Evolutionary conservation across 2,329 filamentous ascomycete species (phyloP), one percentile per base, ranked within the genome.

Genomic region (Pseudogymnoascus sp.): DNA sequence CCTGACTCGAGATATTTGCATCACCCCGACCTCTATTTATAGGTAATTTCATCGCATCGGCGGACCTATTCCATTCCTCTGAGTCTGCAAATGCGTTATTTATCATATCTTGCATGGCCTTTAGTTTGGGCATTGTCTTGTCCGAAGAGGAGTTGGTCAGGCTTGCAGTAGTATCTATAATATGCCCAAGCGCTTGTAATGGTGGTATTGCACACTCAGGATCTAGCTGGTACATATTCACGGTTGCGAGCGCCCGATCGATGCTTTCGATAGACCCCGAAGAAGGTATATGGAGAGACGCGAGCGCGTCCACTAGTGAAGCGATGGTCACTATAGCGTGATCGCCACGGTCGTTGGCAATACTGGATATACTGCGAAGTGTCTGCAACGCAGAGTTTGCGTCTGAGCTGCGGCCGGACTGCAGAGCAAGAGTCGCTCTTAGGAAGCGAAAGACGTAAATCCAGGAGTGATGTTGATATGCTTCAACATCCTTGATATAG

Each of bases 361-460:
- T 78, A 6, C 74, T 75, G 2, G 82, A 77, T 28, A 92, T 85
- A 26, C 81, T 80, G 62, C 83, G 82, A n/a, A 93, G 77, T 67
- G 91, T 88, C 19, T 90, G 87, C 2, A 91, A 75, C 0, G 87
- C 76, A 0, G 86, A 81, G 59, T 84, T 79, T 1, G 80, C 78
- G 64, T 93, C 90, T 11, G 83, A 80, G 9, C 82, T 79, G 47
- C 78, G 83, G 4, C 82, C 79, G 57, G 81, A 79, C 68, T 89
- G 83, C 60, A 91, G 76, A 65, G 88, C 84, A 53, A 92, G 82
- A 0, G 87, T 85, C 0, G 87, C 84, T 67, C 90, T 89, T 13
- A 93, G 76, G 53, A 93, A 85, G 7, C 89, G 85, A 69, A 93
- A 89, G 0, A 87, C 87, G 71, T 93, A 93, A 15, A 87, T 81